A percentile compares a stretch with the other conserved stretches of the same genome.
Conservation (phyloP, 306 rosid species). For the Lotus japonicus region DNA sequence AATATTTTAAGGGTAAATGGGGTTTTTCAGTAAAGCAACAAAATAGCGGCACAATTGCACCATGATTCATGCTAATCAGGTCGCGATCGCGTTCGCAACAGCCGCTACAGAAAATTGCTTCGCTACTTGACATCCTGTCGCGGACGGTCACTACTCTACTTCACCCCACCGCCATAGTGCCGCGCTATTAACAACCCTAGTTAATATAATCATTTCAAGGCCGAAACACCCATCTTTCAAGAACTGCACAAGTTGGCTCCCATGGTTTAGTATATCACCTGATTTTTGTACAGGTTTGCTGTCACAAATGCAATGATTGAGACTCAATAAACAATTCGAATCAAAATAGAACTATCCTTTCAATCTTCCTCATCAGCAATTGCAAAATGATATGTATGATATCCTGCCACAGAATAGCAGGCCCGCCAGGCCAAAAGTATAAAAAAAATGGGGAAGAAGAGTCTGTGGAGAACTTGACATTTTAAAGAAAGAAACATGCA, state of each 20-base stretch:
- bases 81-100: no score
- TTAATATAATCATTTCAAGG: neutral
- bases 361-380: neutral
- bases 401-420: constrained; percentile 4
- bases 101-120: no score
- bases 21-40: no score
- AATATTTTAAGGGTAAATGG: no score
- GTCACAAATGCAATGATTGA: neutral
- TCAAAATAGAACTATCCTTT: neutral
- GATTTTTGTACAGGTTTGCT: neutral
- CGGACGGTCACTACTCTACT: no score
- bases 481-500: neutral
- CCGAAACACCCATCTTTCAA: neutral
- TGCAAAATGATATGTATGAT: neutral
- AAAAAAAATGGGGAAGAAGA: neutral
- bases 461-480: neutral
- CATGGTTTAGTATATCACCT: neutral
- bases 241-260: neutral
- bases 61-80: no score
- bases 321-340: neutral
- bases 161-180: no score
- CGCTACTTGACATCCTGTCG: no score
- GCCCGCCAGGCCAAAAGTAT: neutral
- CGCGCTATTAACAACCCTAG: neutral
- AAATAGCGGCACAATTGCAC: no score